Evolutionary conservation across 192 early-diverging fungal species (phyloP).

Genomic region (Backusella macrospora): DNA sequence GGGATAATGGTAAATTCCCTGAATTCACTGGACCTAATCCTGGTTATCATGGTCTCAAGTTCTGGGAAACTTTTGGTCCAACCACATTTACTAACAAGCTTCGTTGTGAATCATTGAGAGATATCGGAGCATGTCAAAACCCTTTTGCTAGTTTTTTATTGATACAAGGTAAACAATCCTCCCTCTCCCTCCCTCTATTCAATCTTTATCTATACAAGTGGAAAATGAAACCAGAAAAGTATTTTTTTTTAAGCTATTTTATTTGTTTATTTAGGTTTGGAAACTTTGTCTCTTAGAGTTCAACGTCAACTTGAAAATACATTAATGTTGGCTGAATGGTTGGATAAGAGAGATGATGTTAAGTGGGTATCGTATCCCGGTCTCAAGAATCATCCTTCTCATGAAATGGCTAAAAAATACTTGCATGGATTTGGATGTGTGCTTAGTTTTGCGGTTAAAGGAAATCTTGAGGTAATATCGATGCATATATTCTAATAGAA

Average conservation of each 20-base stretch:
- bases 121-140: conserved; percentile 83
- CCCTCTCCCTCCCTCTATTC: too few species aligned
- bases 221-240: neutral
- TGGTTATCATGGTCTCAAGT: conserved; percentile 86
- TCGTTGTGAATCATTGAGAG: conserved; percentile 82
- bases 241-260: neutral
- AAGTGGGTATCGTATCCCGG: conserved; percentile 91
- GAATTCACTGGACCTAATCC: conserved; percentile 82
- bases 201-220: too few species aligned
- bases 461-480: conserved; percentile 27
- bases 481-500: neutral
- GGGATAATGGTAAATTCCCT: conserved; percentile 90
- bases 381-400: conserved; percentile 74
- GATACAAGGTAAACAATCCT: conserved; percentile 65
- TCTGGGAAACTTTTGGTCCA: conserved; percentile 87
- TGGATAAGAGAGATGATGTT: conserved; percentile 72
- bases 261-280: conserved; percentile 53
- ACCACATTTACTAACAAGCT: conserved; percentile 78
- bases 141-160: conserved; percentile 90
- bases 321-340: conserved; percentile 76
- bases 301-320: conserved; percentile 85
- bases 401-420: conserved; percentile 83
- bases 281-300: conserved; percentile 88
- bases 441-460: conserved; percentile 73
- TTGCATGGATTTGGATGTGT: conserved; percentile 87